Conservation (phyloP, 768 basidiomycete species). For the Strobilomyces echinocephalus region DNA sequence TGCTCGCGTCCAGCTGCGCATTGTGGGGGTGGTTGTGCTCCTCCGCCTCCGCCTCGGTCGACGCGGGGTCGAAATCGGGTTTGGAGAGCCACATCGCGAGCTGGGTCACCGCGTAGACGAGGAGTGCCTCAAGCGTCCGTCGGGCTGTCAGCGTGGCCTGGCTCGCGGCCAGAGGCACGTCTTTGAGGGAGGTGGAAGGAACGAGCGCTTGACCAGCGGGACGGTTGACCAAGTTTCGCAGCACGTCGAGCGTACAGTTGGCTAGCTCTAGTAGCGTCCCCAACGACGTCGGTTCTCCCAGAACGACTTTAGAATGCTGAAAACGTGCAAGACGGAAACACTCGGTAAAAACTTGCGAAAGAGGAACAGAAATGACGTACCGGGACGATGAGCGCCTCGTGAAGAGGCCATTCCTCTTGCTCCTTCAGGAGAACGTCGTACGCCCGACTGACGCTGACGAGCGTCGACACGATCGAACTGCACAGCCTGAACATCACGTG, state of each 20-base stretch:
- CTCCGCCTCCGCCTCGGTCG: constrained; percentile 41
- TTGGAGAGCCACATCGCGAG: constrained; percentile 75
- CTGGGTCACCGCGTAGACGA: constrained; percentile 72
- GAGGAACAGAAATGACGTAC: constrained; percentile 39
- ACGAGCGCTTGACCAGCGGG: constrained; percentile 55
- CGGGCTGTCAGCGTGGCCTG: constrained; percentile 54
- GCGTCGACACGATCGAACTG: constrained; percentile 61
- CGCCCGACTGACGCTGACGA: constrained; percentile 66
- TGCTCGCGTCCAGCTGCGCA: constrained; percentile 20
- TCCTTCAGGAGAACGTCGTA: constrained; percentile 62
- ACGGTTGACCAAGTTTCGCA: constrained; percentile 60
- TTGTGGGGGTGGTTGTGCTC: constrained; percentile 29
- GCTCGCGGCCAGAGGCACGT: constrained; percentile 43
- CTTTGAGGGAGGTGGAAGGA: constrained; percentile 26
- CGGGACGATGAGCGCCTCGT: constrained; percentile 66
- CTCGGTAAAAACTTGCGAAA: background rate
- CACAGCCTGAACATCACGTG: constrained; percentile 69
- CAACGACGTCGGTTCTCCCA: constrained; percentile 76
- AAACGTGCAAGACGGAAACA: background rate
- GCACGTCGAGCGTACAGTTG: constrained; percentile 69
- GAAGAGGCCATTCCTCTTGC: constrained; percentile 66
- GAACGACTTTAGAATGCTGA: constrained; percentile 81
- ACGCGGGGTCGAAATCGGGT: constrained; percentile 54
- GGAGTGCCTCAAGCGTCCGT: constrained; percentile 60
- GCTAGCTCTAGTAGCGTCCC: constrained; percentile 86